Base-by-base conservation (phyloP, 1,284 basidiomycete species). In the Ganoderma lucidum region DNA sequence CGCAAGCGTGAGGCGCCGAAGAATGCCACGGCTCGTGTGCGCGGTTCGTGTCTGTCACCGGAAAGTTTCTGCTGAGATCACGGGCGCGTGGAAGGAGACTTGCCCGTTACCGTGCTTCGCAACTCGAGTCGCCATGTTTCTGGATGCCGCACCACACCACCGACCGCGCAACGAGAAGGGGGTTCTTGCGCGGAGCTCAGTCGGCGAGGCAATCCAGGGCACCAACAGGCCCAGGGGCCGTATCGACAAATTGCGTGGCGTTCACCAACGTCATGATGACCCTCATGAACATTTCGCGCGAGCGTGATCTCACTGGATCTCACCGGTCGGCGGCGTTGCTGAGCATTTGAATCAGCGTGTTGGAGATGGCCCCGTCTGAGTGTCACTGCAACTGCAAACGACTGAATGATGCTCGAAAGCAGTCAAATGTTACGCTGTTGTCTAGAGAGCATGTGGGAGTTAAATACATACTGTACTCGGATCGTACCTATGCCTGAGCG, bases 101-200 rank as follows among this genome's bases (percentile, higher is more conserved):
- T 23, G 48, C 23, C 48, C 10, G 48, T 23, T 23, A 23, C 23
- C 23, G 23, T 51, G 48, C 48, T 51, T 51, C 48, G 23, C 23
- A 51, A 51, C 48, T 51, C 48, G 48, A 51, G 28, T 28, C 48
- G 23, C 48, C 48, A 51, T 28, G 48, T 51, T 59, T 39, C 37
- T n/a, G 58, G 58, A 39, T n/a, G n/a, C n/a, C 58, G 37, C 10
- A n/a, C 58, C n/a, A 59, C 37, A 39, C 37, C 1, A 23, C n/a
- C n/a, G 23, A 12, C 58, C 58, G 37, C 37, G 58, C 55, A 56
- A 56, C 55, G 32, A 56, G 35, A 35, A 35, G 55, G 30, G 55
- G 15, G 55, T 15, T 35, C 28, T 35, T 35, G 55, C 55, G 30
- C 53, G 53, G 30, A 19, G 30, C 30, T 35, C 28, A 55, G 30